A percentile compares a stretch with the other conserved stretches of the same genome.
Evolutionary conservation across 2,329 filamentous ascomycete species (phyloP).

Genomic region (Hypomyces rosellus): DNA sequence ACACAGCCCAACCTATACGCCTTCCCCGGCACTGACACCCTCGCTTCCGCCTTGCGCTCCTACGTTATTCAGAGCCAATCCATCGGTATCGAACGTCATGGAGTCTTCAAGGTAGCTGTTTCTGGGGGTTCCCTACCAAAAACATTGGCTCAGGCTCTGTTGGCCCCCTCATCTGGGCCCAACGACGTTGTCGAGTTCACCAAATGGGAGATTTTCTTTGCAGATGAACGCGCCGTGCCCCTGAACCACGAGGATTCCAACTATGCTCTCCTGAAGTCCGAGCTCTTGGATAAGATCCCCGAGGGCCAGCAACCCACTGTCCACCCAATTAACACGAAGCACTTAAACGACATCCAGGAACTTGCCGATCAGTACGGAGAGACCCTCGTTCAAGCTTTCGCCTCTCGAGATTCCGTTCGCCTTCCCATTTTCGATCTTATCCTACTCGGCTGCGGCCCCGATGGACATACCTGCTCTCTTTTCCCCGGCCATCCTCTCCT

Average conservation of each 20-base stretch:
- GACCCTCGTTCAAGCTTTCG: slow-evolving; percentile 76
- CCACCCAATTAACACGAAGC: slow-evolving; percentile 63
- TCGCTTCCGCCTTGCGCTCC: slow-evolving; percentile 70
- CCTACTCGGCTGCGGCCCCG: slow-evolving; percentile 86
- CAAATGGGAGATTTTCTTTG: slow-evolving; percentile 98
- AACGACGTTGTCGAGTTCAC: slow-evolving; percentile 66
- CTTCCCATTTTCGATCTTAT: slow-evolving; percentile 92
- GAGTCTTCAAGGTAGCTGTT: slow-evolving; percentile 82
- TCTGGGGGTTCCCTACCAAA: slow-evolving; percentile 91
- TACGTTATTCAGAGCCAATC: slow-evolving; percentile 81
- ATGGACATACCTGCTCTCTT: slow-evolving; percentile 94
- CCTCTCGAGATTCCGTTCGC: slow-evolving; percentile 86
- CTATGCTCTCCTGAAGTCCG: slow-evolving; percentile 78
- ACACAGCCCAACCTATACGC: slow-evolving; percentile 68
- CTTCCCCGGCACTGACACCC: slow-evolving; percentile 61
- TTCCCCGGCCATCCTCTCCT: slow-evolving; percentile 88
- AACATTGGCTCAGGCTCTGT: slow-evolving; percentile 76
- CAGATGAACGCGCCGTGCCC: slow-evolving; percentile 91
- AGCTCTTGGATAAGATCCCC: slow-evolving; percentile 85
- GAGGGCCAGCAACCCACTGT: slow-evolving; percentile 60
- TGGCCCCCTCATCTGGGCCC: slow-evolving; percentile 45
- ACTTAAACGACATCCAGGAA: slow-evolving; percentile 76
- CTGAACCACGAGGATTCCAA: slow-evolving; percentile 92
- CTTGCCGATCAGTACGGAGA: slow-evolving; percentile 93
- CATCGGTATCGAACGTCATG: slow-evolving; percentile 71